These are phyloP conservation scores for Spirogloea muscicola DNA, from an alignment of 139 green algal genomes.

Conservation along the genomic window DNA sequence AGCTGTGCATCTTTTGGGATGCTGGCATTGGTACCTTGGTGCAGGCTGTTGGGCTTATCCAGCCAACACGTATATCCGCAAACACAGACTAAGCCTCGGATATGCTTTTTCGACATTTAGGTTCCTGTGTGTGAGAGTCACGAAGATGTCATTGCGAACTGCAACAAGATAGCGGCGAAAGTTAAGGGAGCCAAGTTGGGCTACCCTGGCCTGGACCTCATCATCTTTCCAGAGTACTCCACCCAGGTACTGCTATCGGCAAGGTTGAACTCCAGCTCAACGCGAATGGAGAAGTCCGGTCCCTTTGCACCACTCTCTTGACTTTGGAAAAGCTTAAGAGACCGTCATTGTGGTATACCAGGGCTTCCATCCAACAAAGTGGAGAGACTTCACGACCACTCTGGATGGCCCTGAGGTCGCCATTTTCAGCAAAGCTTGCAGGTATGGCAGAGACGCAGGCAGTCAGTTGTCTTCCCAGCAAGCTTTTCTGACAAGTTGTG, in stretches of 20 bases:
- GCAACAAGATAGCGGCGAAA: conserved; percentile 20
- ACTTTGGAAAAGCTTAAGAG: background rate
- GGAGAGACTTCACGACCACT: conserved; percentile 30
- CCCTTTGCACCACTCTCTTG: background rate
- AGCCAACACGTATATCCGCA: too few species aligned
- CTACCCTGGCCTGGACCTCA: conserved; percentile 50
- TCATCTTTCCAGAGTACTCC: conserved; percentile 52
- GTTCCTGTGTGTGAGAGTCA: conserved; percentile 41
- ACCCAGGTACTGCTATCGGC: conserved; percentile 21
- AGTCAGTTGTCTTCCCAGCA: background rate
- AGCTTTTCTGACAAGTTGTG: background rate
- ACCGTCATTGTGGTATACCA: background rate
- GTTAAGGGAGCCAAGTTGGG: conserved; percentile 42
- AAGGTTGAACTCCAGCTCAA: background rate
- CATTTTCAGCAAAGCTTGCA: conserved; percentile 45
- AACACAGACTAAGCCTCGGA: background rate
- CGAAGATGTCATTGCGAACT: conserved; percentile 34
- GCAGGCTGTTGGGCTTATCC: background rate
- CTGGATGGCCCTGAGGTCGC: conserved; percentile 45
- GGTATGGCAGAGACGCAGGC: background rate
- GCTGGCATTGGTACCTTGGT: background rate
- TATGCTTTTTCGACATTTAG: conserved; percentile 20
- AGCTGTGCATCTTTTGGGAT: background rate
- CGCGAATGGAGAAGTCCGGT: background rate
- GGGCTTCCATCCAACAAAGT: conserved; percentile 36